These are phyloP conservation scores for Typha latifolia DNA, from an alignment of 176 grass and related monocot species.

Conservation along the genomic window DNA sequence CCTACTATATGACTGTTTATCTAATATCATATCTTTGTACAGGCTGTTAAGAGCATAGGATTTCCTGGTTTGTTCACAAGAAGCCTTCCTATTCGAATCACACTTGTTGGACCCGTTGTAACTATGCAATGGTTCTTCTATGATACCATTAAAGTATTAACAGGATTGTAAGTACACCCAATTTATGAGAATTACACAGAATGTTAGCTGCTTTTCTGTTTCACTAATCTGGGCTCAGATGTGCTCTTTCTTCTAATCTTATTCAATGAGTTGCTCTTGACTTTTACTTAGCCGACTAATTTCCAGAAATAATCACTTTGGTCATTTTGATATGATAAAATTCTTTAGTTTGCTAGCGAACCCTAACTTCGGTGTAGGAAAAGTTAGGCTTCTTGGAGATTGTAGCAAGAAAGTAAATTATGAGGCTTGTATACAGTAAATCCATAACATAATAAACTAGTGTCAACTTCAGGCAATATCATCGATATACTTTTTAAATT, in stretches of 20 bases:
- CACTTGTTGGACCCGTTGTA: constrained; percentile 77
- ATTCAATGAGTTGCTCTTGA: no score
- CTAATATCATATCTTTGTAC: constrained; percentile 12
- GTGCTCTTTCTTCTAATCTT: not conserved
- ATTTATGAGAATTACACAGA: constrained; percentile 3
- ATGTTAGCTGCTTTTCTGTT: not conserved
- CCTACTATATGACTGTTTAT: not conserved
- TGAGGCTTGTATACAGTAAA: no score
- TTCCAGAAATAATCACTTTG: no score
- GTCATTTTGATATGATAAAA: no score
- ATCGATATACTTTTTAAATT: no score
- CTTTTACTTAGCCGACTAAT: no score
- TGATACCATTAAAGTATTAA: constrained; percentile 80
- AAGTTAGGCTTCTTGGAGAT: no score
- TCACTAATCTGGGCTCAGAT: constrained; percentile 4
- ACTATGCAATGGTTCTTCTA: constrained; percentile 99
- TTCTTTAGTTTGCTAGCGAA: no score
- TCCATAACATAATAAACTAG: no score
- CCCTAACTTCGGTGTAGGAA: no score
- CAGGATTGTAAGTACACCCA: constrained; percentile 68
- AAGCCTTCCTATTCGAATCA: constrained; percentile 76
- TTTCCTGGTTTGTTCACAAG: constrained; percentile 72
- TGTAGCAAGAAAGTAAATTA: no score
- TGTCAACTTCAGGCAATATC: no score
- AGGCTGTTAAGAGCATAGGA: constrained; percentile 82